Evolutionary conservation across 106 monocot genomes (phyloP).

Genomic region (Apostasia shenzhenica): DNA sequence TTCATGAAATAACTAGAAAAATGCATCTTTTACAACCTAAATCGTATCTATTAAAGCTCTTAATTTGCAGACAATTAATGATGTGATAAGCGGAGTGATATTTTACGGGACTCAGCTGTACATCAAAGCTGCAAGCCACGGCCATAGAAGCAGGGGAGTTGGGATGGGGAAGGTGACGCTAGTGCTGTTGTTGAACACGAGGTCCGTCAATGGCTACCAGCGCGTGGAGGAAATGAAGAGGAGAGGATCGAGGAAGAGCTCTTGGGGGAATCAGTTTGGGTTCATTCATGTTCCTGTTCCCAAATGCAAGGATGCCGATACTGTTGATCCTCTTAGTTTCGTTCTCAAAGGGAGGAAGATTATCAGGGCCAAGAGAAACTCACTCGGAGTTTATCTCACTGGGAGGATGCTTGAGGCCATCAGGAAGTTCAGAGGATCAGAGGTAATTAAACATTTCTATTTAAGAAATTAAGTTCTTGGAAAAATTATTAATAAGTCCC

Average conservation of each 20-base stretch:
- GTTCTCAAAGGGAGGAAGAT: slow-evolving; percentile 35
- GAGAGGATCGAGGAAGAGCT: slow-evolving; percentile 19
- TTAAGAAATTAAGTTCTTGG: too few species aligned
- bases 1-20: too few species aligned
- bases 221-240: slow-evolving; percentile 30
- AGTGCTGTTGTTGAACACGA: slow-evolving; percentile 58
- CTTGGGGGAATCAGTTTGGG: slow-evolving; percentile 76
- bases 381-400: slow-evolving; percentile 49
- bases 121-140: slow-evolving; percentile 12
- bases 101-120: slow-evolving; percentile 61
- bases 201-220: slow-evolving; percentile 37
- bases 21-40: too few species aligned
- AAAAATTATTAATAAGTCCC: too few species aligned
- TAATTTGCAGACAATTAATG: slow-evolving; percentile 51
- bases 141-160: not conserved
- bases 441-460: slow-evolving; percentile 22
- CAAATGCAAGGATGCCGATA: slow-evolving; percentile 15
- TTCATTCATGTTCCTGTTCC: slow-evolving; percentile 57
- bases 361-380: slow-evolving; percentile 52
- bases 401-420: slow-evolving; percentile 40
- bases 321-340: slow-evolving; percentile 35
- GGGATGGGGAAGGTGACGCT: slow-evolving; percentile 26
- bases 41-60: too few species aligned
- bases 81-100: slow-evolving; percentile 56
- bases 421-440: slow-evolving; percentile 48